phyloP scores from a whole-genome alignment of 176 grass and related monocot genomes.

The Zoysia pacifica region DNA sequence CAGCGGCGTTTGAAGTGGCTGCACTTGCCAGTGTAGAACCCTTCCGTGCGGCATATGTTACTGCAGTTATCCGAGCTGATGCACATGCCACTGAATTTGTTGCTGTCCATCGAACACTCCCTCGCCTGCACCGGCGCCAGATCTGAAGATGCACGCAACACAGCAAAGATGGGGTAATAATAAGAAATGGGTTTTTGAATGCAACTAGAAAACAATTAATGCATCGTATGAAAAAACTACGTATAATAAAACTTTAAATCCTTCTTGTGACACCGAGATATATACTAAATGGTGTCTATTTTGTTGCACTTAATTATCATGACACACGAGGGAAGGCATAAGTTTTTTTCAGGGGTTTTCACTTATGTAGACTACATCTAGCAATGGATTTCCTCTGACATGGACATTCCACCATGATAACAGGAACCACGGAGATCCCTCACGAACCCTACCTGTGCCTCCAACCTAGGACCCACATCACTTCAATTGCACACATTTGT shows the following conservation, averaged over 20 bases:
- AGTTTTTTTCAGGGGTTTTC: too few relatives aligned
- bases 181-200: not conserved
- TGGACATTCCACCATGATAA: too few relatives aligned
- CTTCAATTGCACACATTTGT: too few relatives aligned
- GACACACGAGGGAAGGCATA: not conserved
- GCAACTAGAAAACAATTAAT: too few relatives aligned
- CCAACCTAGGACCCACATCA: too few relatives aligned
- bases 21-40: constrained; percentile 44
- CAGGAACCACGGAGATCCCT: too few relatives aligned
- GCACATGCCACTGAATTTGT: constrained; percentile 48
- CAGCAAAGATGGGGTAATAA: not conserved
- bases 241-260: not conserved
- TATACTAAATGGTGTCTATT: not conserved
- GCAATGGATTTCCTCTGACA: too few relatives aligned
- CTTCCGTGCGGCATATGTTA: constrained; percentile 49
- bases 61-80: constrained; percentile 36
- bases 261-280: not conserved
- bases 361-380: too few relatives aligned
- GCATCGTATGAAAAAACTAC: not conserved
- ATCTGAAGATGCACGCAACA: constrained; percentile 31
- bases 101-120: constrained; percentile 43
- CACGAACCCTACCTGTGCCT: too few relatives aligned
- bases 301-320: not conserved
- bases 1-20: constrained; percentile 35
- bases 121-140: constrained; percentile 45